Evolutionary conservation across 2,329 filamentous ascomycete species (phyloP), one percentile per base, ranked within the genome.

Genomic region (Catunica adiposa): DNA sequence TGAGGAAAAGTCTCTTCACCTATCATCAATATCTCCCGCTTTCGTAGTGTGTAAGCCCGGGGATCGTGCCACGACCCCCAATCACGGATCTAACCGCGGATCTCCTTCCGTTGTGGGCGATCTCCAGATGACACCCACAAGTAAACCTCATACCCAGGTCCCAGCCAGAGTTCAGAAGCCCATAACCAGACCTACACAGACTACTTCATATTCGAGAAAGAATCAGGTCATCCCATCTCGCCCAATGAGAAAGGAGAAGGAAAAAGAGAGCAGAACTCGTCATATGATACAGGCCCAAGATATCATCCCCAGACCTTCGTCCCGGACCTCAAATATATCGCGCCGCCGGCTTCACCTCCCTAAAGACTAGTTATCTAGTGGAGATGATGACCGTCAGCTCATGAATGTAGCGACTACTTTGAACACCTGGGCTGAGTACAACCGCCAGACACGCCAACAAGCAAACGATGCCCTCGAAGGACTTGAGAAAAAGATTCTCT

Each of bases 321-420:
- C 57, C 31, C 57, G 57, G 25, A 37, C 53, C n/a, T 58, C 57
- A 7, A 58, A 58, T 26, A 58, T 56, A 17, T 58, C 57, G 22
- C 57, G 57, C 37, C 53, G 57, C 6, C 57, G 57, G 11, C 50
- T 58, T 15, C 51, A 51, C 2, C 23, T 58, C 3, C 44, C 53
- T 2, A 52, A 47, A 15, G 51, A 58, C 15, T 58, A 40, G 53
- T 53, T 56, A 17, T 53, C 53, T n/a, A 42, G 40, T n/a, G 47
- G 44, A 15, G 50, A 53, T 31, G 57, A 58, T 25, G 50, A 56
- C 37, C 54, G 44, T 20, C 57, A 58, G 51, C 50, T 58, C 6
- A 31, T 56, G 15, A 56, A 58, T 51, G 57, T 58, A 14, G 57
- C 53, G 5, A 50, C 34, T 34, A 58, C 57, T 7, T 51, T 58